Evolutionary conservation across 1,139 yeast genomes (phyloP), one percentile per base, ranked within the genome.

Genomic region (Suhomyces guaymorum): DNA sequence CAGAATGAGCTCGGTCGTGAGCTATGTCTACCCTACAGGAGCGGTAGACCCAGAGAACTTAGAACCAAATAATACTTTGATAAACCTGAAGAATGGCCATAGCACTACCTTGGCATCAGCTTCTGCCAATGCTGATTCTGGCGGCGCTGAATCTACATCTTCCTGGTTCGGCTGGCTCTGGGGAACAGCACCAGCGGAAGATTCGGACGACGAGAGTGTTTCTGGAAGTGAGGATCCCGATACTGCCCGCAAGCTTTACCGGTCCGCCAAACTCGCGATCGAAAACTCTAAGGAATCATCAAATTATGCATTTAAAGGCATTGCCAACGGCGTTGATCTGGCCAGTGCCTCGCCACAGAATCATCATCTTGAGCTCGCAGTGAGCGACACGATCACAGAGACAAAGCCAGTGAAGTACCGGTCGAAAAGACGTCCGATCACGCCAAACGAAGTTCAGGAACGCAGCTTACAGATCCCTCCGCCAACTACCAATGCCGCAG

Each of bases 321-420:
- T 56, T 1, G 30, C 33, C 8, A 35, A 31, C 12, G 39, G 37
- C n/a, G 30, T 41, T 5, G 46, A 45, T 25, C 46, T 49, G 16
- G 51, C 56, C 7, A 39, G 51, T 32, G 59, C 54, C 17, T 29
- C 32, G 13, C 36, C 38, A 15, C 33, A 41, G 13, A 40, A 38
- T 14, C 37, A 37, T 28, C 39, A 35, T 4, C 44, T 53, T 19
- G 71, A 67, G 34, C 43, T 73, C 25, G 63, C 75, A 0, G 78
- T 73, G 0, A 45, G 57, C 23, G 69, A 63, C 4, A 71, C 78
- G 0, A 44, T 51, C 11, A 61, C 76, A 1, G 72, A 69, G 42
- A 32, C 48, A 0, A 55, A 48, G 9, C 79, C 80, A 2, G 72
- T 73, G 0, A 52, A 46, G 31, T 63, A 59, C 42, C 56, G 59